Base-by-base conservation (phyloP, 2,329 filamentous ascomycete genomes). In the Iodosphaeria phyllophila region DNA sequence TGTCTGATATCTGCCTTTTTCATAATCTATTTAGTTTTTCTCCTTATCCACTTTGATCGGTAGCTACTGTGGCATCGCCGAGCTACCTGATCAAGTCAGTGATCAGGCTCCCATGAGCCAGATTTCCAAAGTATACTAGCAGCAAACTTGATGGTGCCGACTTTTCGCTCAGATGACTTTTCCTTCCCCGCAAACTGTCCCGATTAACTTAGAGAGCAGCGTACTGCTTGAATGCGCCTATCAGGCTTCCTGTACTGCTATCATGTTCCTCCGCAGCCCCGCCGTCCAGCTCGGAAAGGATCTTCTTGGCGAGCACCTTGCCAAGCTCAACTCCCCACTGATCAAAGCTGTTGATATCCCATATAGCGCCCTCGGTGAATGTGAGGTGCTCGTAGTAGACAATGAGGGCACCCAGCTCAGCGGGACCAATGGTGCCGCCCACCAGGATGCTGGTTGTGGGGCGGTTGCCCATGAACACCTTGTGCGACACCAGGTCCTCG, bases 261-360 rank as follows among this genome's bases (percentile, higher is more conserved):
- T 98, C 89, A 54, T 98, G 89, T 30, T 64, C 67, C 30, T 58
- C 58, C 27, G 72, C 72, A 39, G 67, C 70, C 32, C 69, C 78
- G 46, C 74, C 64, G 36, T 93, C 83, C 30, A 98, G 65, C 63
- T 98, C 89, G 43, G 54, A 52, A 40, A 80, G 74, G 35, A 84
- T 83, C 59, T 82, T 84, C 73, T 86, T 95, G 32, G 89, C 89
- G 37, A 98, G 60, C 20, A 76, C 73, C 74, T 98, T 98, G 51
- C 89, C 89, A 33, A 98, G 62, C 64, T 98, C 89, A 22, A 98
- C 89, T 56, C 89, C 89, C 89, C 89, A 98, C 64, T 98, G 89
- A 58, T 98, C 89, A 48, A 95, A 98, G 45, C 75, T 83, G 70
- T 98, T 98, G 64, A 98, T 92, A 59, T 95, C 92, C 89, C 89